Conservation (phyloP, 805 yeast genomes). For the Wickerhamomyces canadensis region DNA sequence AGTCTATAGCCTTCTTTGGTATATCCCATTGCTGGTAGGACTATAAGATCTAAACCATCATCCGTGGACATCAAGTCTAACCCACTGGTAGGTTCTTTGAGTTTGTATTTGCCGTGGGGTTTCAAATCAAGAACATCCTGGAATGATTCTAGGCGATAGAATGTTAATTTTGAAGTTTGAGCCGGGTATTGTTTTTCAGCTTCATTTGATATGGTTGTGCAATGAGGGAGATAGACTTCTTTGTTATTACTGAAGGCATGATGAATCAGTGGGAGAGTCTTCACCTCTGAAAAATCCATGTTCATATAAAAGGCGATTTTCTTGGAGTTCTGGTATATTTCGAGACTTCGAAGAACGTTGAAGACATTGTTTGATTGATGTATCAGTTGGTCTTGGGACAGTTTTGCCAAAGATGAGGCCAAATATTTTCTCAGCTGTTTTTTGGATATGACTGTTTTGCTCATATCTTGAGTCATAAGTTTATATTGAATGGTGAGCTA, state of each 20-base stretch:
- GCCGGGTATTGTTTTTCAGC: conserved; percentile 24
- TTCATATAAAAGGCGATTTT: conserved; percentile 67
- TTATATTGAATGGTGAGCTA: too few relatives aligned
- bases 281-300: conserved; percentile 68
- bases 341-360: conserved; percentile 9
- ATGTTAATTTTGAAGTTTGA: conserved; percentile 43
- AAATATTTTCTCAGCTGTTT: conserved; percentile 19
- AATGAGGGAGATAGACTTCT: conserved; percentile 53
- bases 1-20: conserved; percentile 42
- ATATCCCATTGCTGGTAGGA: conserved; percentile 87
- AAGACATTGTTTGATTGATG: conserved; percentile 24
- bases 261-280: conserved; percentile 50
- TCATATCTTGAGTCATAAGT: not conserved
- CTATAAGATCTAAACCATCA: conserved; percentile 58
- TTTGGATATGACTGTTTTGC: conserved; percentile 12
- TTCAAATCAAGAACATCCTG: conserved; percentile 39
- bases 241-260: conserved; percentile 46
- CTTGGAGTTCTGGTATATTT: conserved; percentile 37
- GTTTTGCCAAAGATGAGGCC: conserved; percentile 8
- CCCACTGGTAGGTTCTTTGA: conserved; percentile 58
- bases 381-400: conserved; percentile 17
- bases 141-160: conserved; percentile 43
- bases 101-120: conserved; percentile 64
- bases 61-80: conserved; percentile 20
- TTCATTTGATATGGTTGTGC: conserved; percentile 21